A percentile compares a stretch with the other conserved stretches of the same genome.
These are phyloP conservation scores for Hypoxylon sp. DNA, from an alignment of 2,329 filamentous ascomycete species.

Conservation along the genomic window DNA sequence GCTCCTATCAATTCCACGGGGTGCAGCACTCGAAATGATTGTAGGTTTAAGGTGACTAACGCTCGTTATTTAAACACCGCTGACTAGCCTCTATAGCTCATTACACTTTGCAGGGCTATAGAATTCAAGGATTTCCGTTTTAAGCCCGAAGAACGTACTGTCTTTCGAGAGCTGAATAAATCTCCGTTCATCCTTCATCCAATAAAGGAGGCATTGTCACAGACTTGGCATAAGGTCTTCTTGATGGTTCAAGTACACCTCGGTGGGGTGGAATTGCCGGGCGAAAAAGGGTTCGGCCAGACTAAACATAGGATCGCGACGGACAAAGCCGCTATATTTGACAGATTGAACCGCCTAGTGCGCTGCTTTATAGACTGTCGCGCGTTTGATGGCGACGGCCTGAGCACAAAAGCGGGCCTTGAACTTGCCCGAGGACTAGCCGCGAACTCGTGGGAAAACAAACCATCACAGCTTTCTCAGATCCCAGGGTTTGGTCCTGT, in stretches of 20 bases:
- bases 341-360: slow-evolving; percentile 77
- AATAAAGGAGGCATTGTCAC: slow-evolving; percentile 76
- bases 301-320: slow-evolving; percentile 70
- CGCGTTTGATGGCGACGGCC: slow-evolving; percentile 71
- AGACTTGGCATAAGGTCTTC: slow-evolving; percentile 81
- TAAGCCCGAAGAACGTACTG: slow-evolving; percentile 75
- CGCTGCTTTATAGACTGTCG: slow-evolving; percentile 85
- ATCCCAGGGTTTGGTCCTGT: slow-evolving; percentile 83
- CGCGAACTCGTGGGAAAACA: slow-evolving; percentile 85
- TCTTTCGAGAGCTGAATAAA: slow-evolving; percentile 81
- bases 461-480: slow-evolving; percentile 85
- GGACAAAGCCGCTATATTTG: slow-evolving; percentile 76
- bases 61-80: neutral
- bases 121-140: slow-evolving; percentile 83
- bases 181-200: slow-evolving; percentile 78
- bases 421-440: slow-evolving; percentile 83
- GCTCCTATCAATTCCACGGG: slow-evolving; percentile 73
- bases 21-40: slow-evolving; percentile 75
- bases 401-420: slow-evolving; percentile 77
- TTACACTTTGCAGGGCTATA: slow-evolving; percentile 74
- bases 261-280: slow-evolving; percentile 74
- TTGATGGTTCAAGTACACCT: slow-evolving; percentile 83
- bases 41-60: slow-evolving; percentile 62
- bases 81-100: slow-evolving; percentile 66
- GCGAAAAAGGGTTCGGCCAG: slow-evolving; percentile 70